A percentile compares a stretch with the other conserved stretches of the same genome.
These are phyloP conservation scores for Nannizzia gypsea DNA, from an alignment of 2,329 filamentous ascomycete genomes.

Conservation along the genomic window DNA sequence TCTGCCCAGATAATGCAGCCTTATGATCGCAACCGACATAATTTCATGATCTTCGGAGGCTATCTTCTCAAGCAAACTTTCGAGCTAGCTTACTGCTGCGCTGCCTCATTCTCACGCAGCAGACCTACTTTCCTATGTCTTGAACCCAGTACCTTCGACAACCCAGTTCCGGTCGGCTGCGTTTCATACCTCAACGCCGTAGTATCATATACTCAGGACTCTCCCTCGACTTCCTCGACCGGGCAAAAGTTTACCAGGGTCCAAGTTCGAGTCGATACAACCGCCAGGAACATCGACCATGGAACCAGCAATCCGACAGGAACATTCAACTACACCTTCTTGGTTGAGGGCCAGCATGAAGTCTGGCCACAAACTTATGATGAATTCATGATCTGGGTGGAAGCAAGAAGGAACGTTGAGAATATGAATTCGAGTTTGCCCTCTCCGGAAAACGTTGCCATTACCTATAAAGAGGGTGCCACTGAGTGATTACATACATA, in stretches of 20 bases:
- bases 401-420: constrained; percentile 46
- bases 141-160: constrained; percentile 62
- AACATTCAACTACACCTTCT: constrained; percentile 65
- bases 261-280: constrained; percentile 59
- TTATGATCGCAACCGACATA: constrained; percentile 56
- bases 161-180: constrained; percentile 62
- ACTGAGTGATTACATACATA: constrained; percentile 22
- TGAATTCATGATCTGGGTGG: constrained; percentile 55
- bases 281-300: constrained; percentile 61
- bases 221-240: constrained; percentile 22
- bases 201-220: constrained; percentile 56
- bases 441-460: constrained; percentile 22
- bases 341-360: constrained; percentile 51
- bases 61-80: constrained; percentile 64
- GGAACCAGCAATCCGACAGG: constrained; percentile 56
- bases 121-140: constrained; percentile 60
- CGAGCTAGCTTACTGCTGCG: constrained; percentile 64
- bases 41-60: constrained; percentile 69
- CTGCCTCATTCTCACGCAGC: constrained; percentile 56
- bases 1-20: constrained; percentile 66
- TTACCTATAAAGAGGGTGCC: constrained; percentile 27
- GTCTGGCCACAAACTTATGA: constrained; percentile 54
- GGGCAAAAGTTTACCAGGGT: constrained; percentile 46
- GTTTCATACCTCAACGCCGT: constrained; percentile 63
- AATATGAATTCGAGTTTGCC: constrained; percentile 37